Conservation (phyloP, 352 stramenopile species). For the Pythium dissotocum region DNA sequence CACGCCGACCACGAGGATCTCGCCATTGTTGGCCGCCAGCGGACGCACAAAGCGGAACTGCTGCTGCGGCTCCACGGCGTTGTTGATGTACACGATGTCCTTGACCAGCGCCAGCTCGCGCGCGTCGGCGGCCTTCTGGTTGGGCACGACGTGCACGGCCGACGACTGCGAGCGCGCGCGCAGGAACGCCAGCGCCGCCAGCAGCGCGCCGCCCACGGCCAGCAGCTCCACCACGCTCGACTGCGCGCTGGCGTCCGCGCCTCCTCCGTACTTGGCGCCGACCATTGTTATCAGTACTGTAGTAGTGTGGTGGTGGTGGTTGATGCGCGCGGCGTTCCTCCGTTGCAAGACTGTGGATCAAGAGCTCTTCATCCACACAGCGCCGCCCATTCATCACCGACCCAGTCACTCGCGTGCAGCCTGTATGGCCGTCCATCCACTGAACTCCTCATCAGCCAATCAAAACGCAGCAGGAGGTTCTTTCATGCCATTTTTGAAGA, state of each 20-base stretch:
- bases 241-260: conserved; percentile 2
- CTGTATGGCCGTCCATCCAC: conserved; percentile 1
- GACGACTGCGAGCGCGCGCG: conserved; percentile 44
- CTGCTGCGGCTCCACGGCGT: conserved; percentile 44
- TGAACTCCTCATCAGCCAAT: conserved; percentile 30
- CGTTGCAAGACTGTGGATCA: conserved; percentile 16
- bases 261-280: conserved; percentile 24
- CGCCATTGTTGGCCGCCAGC: conserved; percentile 41
- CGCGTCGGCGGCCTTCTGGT: conserved; percentile 47
- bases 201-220: conserved; percentile 46
- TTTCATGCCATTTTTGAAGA: conserved; percentile 4
- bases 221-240: conserved; percentile 43
- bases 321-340: conserved; percentile 5
- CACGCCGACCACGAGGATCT: conserved; percentile 90
- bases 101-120: conserved; percentile 81
- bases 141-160: conserved; percentile 39
- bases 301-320: too few relatives aligned
- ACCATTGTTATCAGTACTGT: conserved; percentile 38
- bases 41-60: conserved; percentile 48
- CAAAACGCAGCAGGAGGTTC: conserved; percentile 13
- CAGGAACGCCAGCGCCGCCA: conserved; percentile 47
- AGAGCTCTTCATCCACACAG: not conserved
- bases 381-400: not conserved
- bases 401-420: conserved; percentile 2
- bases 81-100: conserved; percentile 87